phyloP scores from a whole-genome alignment of 306 rosid genomes.

The Lotus japonicus region DNA sequence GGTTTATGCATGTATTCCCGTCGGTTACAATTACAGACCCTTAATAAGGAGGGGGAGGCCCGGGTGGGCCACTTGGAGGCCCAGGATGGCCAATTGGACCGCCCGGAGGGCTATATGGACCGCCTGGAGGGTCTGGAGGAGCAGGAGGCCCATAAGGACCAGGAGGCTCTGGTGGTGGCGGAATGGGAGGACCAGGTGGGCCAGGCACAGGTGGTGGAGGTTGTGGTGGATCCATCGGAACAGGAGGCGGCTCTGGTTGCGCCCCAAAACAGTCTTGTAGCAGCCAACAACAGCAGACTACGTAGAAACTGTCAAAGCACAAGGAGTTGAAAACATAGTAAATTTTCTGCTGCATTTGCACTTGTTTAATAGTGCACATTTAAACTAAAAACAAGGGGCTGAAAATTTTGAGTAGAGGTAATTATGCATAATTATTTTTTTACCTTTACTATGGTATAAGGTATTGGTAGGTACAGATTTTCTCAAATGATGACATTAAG shows the following conservation, averaged over 20 bases:
- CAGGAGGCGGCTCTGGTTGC: neutral
- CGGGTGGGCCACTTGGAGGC: neutral
- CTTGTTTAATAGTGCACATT: neutral
- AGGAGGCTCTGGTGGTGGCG: neutral
- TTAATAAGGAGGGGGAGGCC: neutral
- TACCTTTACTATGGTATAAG: neutral
- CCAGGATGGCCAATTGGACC: neutral
- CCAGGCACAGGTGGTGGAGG: too few relatives aligned
- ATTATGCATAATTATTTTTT: neutral
- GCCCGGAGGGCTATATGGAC: neutral
- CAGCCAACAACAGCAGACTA: conserved; percentile 41
- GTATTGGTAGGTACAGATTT: neutral
- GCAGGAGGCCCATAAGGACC: neutral
- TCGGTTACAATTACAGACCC: neutral
- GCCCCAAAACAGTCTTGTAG: conserved; percentile 44
- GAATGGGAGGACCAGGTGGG: neutral
- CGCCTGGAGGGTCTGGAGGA: neutral
- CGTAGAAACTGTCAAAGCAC: conserved; percentile 22
- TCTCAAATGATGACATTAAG: neutral
- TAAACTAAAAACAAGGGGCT: neutral
- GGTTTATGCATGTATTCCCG: too few relatives aligned
- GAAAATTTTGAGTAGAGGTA: neutral
- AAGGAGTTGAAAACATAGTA: neutral
- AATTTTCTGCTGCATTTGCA: neutral
- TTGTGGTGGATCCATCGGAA: too few relatives aligned